phyloP scores from a whole-genome alignment of 2,329 filamentous ascomycete species.

The Penicillium sp. region DNA sequence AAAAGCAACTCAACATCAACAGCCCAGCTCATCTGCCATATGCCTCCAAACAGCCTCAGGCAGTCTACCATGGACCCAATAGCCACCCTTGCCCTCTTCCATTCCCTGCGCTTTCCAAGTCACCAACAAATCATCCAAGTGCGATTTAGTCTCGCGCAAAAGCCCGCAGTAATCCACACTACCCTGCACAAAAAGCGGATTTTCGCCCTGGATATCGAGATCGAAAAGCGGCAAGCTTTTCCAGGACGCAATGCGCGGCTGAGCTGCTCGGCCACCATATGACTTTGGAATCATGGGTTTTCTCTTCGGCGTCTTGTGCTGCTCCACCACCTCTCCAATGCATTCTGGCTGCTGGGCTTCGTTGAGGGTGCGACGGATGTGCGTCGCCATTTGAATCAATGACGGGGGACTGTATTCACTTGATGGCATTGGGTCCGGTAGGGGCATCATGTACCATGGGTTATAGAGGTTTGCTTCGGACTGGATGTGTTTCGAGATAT shows the following conservation, averaged over 20 bases:
- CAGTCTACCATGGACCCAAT: slow-evolving; percentile 8
- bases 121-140: slow-evolving; percentile 9
- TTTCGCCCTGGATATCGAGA: slow-evolving; percentile 6
- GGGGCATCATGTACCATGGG: slow-evolving; percentile 8
- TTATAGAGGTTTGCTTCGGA: slow-evolving; percentile 3
- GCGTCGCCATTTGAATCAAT: slow-evolving; percentile 1
- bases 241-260: slow-evolving; percentile 6
- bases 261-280: slow-evolving; percentile 4
- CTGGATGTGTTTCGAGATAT: slow-evolving; percentile 6
- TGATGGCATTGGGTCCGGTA: slow-evolving; percentile 7
- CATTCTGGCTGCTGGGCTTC: slow-evolving; percentile 6
- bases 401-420: slow-evolving; percentile 1
- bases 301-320: not conserved
- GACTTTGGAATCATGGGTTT: not conserved
- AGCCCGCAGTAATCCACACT: slow-evolving; percentile 8
- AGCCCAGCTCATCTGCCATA: slow-evolving; percentile 3
- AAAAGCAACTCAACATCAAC: not conserved
- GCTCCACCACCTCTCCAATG: slow-evolving; percentile 1
- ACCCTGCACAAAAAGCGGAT: slow-evolving; percentile 5
- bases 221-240: slow-evolving; percentile 5
- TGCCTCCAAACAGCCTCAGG: slow-evolving; percentile 5
- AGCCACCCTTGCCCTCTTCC: slow-evolving; percentile 2
- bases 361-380: not conserved
- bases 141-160: slow-evolving; percentile 1
- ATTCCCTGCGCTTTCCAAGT: slow-evolving; percentile 2